A percentile compares a stretch with the other conserved stretches of the same genome.
Conservation (phyloP, 1,284 basidiomycete genomes). For the Serendipita sp. region DNA sequence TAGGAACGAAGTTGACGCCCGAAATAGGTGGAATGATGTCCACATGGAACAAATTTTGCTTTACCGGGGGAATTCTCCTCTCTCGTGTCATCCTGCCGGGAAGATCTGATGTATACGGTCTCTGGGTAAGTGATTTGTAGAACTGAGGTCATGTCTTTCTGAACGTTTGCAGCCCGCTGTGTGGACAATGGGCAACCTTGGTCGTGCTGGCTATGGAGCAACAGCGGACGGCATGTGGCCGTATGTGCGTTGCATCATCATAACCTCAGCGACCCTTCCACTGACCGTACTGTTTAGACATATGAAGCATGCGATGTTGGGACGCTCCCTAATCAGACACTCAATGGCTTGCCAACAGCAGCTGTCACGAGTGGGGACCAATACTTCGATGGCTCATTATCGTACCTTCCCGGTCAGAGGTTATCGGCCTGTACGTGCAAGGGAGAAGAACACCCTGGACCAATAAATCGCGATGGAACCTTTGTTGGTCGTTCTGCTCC, state of each 20-base stretch:
- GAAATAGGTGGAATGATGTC: conserved; percentile 25
- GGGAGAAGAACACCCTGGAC: conserved; percentile 29
- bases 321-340: conserved; percentile 41
- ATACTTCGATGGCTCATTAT: conserved; percentile 25
- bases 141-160: conserved; percentile 9
- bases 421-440: conserved; percentile 30
- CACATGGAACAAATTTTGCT: conserved; percentile 89
- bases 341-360: conserved; percentile 27
- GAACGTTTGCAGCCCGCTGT: conserved; percentile 9
- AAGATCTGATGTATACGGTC: conserved; percentile 28
- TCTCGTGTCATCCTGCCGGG: conserved; percentile 75
- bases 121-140: conserved; percentile 23
- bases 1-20: conserved; percentile 12
- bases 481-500: conserved; percentile 68
- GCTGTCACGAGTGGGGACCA: conserved; percentile 25
- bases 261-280: neutral
- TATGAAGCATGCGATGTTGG: conserved; percentile 64
- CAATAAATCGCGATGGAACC: conserved; percentile 36
- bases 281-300: conserved; percentile 31
- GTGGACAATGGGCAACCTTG: conserved; percentile 58
- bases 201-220: conserved; percentile 60
- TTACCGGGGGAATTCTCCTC: conserved; percentile 71
- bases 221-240: conserved; percentile 57
- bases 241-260: neutral
- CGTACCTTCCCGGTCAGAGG: conserved; percentile 37